phyloP scores from a whole-genome alignment of 352 stramenopile genomes.

The Globisporangium middletonii region DNA sequence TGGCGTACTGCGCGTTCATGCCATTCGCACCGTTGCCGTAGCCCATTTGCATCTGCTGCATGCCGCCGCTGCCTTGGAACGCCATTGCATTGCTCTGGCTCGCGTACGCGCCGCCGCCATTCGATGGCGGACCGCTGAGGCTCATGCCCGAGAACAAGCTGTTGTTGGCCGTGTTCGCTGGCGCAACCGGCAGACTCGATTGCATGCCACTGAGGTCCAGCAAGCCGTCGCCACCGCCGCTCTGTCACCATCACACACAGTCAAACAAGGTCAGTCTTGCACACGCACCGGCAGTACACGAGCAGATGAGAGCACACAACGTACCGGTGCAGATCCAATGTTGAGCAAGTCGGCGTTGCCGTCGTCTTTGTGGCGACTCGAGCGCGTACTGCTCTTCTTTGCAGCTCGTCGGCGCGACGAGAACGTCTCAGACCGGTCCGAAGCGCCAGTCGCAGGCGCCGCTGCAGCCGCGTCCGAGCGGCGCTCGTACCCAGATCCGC shows the following conservation, averaged over 20 bases:
- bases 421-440: slow-evolving; percentile 60
- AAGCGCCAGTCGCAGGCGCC: slow-evolving; percentile 18
- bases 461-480: slow-evolving; percentile 2
- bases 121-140: slow-evolving; percentile 18
- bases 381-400: slow-evolving; percentile 55
- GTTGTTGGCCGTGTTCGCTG: slow-evolving; percentile 17
- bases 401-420: slow-evolving; percentile 59
- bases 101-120: slow-evolving; percentile 22
- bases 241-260: not conserved
- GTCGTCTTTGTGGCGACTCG: slow-evolving; percentile 51
- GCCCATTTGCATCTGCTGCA: slow-evolving; percentile 9
- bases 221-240: slow-evolving; percentile 18
- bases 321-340: slow-evolving; percentile 36
- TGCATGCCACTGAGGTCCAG: slow-evolving; percentile 42
- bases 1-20: slow-evolving; percentile 32
- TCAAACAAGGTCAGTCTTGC: not conserved
- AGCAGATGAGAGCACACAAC: not conserved
- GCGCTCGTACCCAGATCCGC: slow-evolving; percentile 25
- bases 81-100: slow-evolving; percentile 30
- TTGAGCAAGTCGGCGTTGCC: slow-evolving; percentile 52
- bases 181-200: slow-evolving; percentile 33
- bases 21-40: slow-evolving; percentile 24
- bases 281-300: not conserved
- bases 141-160: slow-evolving; percentile 69
- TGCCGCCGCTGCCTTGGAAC: slow-evolving; percentile 11